A percentile compares a stretch with the other conserved stretches of the same genome.
These are phyloP conservation scores for Penicillium salamii DNA, from an alignment of 495 filamentous ascomycete species.

Conservation along the genomic window DNA sequence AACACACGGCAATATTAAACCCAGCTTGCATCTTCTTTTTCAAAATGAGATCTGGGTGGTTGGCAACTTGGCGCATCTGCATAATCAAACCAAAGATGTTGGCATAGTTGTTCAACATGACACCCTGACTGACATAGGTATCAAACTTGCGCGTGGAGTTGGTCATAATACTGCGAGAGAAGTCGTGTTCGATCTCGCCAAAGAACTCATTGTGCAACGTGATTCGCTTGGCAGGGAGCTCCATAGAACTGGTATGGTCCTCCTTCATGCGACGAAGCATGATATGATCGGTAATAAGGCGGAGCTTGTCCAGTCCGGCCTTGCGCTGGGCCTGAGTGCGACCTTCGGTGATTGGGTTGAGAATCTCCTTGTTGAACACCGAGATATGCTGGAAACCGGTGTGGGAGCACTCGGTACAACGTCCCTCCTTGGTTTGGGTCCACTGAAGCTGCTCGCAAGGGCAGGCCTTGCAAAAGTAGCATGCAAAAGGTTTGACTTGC, in stretches of 20 bases:
- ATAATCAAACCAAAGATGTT: conserved; percentile 82
- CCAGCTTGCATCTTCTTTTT: conserved; percentile 82
- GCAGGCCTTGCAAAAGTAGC: conserved; percentile 88
- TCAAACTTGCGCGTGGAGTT: conserved; percentile 84
- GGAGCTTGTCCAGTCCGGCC: conserved; percentile 73
- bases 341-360: conserved; percentile 66
- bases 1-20: conserved; percentile 87
- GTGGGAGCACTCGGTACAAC: conserved; percentile 63
- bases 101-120: conserved; percentile 95
- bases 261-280: conserved; percentile 93
- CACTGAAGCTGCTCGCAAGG: conserved; percentile 79
- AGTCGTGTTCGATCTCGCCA: conserved; percentile 89
- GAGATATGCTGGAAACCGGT: conserved; percentile 83
- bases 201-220: conserved; percentile 91
- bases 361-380: conserved; percentile 91
- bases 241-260: conserved; percentile 89
- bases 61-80: conserved; percentile 95
- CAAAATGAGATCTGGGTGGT: conserved; percentile 91
- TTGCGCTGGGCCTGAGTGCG: conserved; percentile 50
- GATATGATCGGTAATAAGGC: conserved; percentile 80
- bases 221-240: conserved; percentile 91
- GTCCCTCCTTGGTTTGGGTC: conserved; percentile 64
- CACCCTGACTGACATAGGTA: conserved; percentile 90
- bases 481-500: conserved; percentile 80
- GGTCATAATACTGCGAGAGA: conserved; percentile 92